These are phyloP conservation scores for Carex cristatella DNA, from an alignment of 176 grass and related monocot species.

Conservation along the genomic window DNA sequence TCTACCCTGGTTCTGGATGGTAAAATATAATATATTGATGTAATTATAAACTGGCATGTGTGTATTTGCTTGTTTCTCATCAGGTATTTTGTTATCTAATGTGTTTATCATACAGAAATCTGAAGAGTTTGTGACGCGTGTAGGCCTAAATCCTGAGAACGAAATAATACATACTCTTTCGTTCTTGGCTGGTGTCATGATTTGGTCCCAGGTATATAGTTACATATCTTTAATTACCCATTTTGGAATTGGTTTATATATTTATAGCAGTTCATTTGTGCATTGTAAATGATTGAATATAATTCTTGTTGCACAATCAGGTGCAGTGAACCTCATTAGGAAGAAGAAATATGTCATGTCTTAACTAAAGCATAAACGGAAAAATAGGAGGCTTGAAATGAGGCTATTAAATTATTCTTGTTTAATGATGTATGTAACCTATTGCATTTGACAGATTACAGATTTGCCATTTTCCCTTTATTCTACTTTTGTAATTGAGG, in stretches of 20 bases:
- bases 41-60: not conserved
- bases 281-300: not conserved
- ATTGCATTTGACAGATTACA: conserved; percentile 49
- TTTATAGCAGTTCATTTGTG: not conserved
- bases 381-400: not conserved
- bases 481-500: conserved; percentile 91
- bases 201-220: conserved; percentile 91
- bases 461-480: conserved; percentile 95
- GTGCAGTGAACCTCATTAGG: not conserved
- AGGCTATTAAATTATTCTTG: not conserved
- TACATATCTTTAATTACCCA: not conserved
- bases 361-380: not conserved
- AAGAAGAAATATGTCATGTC: not conserved
- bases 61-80: not conserved
- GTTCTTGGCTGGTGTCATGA: conserved; percentile 88
- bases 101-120: conserved; percentile 53
- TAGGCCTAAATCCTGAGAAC: conserved; percentile 82
- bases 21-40: conserved; percentile 35
- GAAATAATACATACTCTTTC: conserved; percentile 91
- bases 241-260: not conserved
- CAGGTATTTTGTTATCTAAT: conserved; percentile 13
- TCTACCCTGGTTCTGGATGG: conserved; percentile 97
- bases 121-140: conserved; percentile 38
- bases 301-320: not conserved
- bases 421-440: not conserved